Evolutionary conservation across 2,329 filamentous ascomycete genomes (phyloP), one percentile per base, ranked within the genome.

Genomic region (Delphinella strobiligena): DNA sequence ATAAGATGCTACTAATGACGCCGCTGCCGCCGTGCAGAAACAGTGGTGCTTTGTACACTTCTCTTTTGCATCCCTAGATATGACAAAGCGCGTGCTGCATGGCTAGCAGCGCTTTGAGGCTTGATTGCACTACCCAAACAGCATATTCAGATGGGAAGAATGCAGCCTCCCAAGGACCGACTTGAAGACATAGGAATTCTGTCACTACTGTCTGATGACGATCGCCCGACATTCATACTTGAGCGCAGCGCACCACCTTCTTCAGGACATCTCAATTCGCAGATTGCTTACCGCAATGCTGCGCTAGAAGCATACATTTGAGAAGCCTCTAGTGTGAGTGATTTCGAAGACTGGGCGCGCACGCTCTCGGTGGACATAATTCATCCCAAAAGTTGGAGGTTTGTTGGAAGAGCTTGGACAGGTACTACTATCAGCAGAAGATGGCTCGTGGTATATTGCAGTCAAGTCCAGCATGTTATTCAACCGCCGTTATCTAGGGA

Each of bases 171-270:
- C 22, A 27, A 27, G 22, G 12, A 12, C 22, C 12, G 29, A 11
- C 36, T 43, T 16, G 36, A 24, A 18, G 36, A 43, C 16, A 36
- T 43, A n/a, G 41, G 41, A 17, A 36, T 43, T 12, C 37, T 43
- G 15, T 36, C 38, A 11, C 41, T 43, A 15, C 22, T 43, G 19
- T 19, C n/a, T 3, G 11, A 36, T 16, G 41, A 43, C 32, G 36
- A 39, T 27, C 41, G 41, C 4, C 41, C 41, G 7, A 38, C 41
- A 8, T 43, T 43, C 19, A 33, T 43, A 9, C 19, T 39, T 8
- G 41, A 37, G 34, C 31, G 16, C 4, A 16, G 30, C 9, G 15
- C 4, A 17, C 22, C 31, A n/a, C 5, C 18, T 10, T 11, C 15
- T 5, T 5, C 12, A 14, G 32, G 8, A 10, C 14, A 14, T 19